Evolutionary conservation across 495 filamentous ascomycete genomes (phyloP).

Genomic region (Cetradonia linearis): DNA sequence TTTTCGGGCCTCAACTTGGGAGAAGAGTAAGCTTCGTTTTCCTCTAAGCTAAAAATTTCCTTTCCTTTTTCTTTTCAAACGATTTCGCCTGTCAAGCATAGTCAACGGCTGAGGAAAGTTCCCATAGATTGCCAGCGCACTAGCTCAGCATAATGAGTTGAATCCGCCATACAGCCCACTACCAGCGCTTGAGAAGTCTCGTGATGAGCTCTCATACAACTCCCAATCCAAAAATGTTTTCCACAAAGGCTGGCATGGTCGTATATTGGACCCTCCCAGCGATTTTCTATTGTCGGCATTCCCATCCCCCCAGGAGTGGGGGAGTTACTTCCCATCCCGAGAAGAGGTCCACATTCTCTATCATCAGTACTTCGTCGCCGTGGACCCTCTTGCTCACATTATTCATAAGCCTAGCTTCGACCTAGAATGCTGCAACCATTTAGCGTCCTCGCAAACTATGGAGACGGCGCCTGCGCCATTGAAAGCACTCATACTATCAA

Average conservation of each 20-base stretch:
- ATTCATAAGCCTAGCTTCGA: slow-evolving; percentile 19
- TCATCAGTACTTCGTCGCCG: slow-evolving; percentile 13
- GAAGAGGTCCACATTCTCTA: slow-evolving; percentile 16
- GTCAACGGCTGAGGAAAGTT: background rate
- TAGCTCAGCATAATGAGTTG: background rate
- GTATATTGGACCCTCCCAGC: slow-evolving; percentile 3
- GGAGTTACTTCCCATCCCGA: background rate
- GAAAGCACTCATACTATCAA: slow-evolving; percentile 37
- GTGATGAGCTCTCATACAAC: background rate
- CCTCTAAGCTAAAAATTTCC: background rate
- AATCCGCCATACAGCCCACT: slow-evolving; percentile 2
- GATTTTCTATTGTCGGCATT: background rate
- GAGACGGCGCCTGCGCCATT: slow-evolving; percentile 23
- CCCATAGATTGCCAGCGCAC: background rate
- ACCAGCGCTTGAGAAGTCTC: background rate
- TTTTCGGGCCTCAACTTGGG: slow-evolving; percentile 32
- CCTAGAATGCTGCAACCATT: slow-evolving; percentile 3
- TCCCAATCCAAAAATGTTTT: background rate
- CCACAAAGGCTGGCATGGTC: background rate
- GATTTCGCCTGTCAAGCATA: no score
- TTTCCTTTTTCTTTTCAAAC: no score
- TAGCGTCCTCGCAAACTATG: slow-evolving; percentile 26
- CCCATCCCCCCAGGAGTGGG: background rate
- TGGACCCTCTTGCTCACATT: slow-evolving; percentile 18
- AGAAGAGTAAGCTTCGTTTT: slow-evolving; percentile 7